These are phyloP conservation scores for Aspergillus jensenii DNA, from an alignment of 2,329 filamentous ascomycete species.

Conservation along the genomic window DNA sequence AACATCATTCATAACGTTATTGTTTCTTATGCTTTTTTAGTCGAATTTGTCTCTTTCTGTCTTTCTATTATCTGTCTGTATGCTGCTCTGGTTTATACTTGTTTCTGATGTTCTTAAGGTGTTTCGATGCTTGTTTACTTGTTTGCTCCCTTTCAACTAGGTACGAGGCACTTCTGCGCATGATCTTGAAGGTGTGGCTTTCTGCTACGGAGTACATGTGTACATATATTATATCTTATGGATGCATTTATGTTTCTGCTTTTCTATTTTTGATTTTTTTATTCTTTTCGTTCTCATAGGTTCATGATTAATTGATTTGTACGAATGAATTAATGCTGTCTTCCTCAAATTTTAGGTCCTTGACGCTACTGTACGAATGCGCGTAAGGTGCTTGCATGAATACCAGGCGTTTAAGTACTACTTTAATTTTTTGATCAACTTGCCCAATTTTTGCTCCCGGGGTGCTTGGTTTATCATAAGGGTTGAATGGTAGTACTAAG, in stretches of 20 bases:
- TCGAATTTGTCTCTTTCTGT: background rate
- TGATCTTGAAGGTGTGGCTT: background rate
- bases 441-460: too few species aligned
- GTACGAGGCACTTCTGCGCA: background rate
- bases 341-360: too few species aligned
- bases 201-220: background rate
- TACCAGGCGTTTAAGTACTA: too few species aligned
- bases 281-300: background rate
- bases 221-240: background rate
- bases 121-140: background rate
- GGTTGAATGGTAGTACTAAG: too few species aligned
- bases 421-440: too few species aligned
- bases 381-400: too few species aligned
- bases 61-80: too few species aligned
- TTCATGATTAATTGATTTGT: too few species aligned
- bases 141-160: background rate
- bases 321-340: too few species aligned
- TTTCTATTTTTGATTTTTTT: background rate
- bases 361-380: too few species aligned
- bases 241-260: background rate
- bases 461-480: too few species aligned
- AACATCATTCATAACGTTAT: background rate
- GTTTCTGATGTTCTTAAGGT: background rate
- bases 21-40: background rate
- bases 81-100: background rate